A percentile compares a stretch with the other conserved stretches of the same genome.
phyloP scores from a whole-genome alignment of 1,139 yeast species.

The Schwanniomyces etchellsii region DNA sequence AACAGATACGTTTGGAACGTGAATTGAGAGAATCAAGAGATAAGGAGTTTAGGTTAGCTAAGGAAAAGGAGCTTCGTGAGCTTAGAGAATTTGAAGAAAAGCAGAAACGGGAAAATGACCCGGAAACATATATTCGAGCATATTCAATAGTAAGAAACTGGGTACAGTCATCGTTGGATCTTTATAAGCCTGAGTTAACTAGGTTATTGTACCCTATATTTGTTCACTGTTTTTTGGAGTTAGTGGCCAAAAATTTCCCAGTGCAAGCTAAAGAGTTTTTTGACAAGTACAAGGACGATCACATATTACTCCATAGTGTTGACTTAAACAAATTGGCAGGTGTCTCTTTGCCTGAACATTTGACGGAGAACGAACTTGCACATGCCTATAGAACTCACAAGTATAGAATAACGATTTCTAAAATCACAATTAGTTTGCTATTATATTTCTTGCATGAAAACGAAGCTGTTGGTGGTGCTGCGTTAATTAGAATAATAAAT shows the following conservation, averaged over 20 bases:
- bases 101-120: slow-evolving; percentile 45
- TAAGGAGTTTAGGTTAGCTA: slow-evolving; percentile 34
- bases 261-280: slow-evolving; percentile 68
- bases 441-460: slow-evolving; percentile 86
- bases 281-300: slow-evolving; percentile 70
- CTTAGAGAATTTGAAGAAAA: slow-evolving; percentile 35
- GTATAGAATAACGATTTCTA: slow-evolving; percentile 71
- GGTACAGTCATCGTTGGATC: slow-evolving; percentile 88
- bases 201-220: slow-evolving; percentile 85
- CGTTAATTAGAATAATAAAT: slow-evolving; percentile 78
- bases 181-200: slow-evolving; percentile 84
- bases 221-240: slow-evolving; percentile 79
- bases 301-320: slow-evolving; percentile 66
- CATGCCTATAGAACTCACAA: slow-evolving; percentile 67
- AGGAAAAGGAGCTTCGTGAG: slow-evolving; percentile 38
- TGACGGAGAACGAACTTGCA: slow-evolving; percentile 78
- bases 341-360: slow-evolving; percentile 73
- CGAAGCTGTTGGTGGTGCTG: slow-evolving; percentile 88
- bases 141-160: slow-evolving; percentile 77
- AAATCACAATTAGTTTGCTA: slow-evolving; percentile 78
- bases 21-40: slow-evolving; percentile 37
- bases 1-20: slow-evolving; percentile 28
- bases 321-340: slow-evolving; percentile 72
- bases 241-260: slow-evolving; percentile 58
- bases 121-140: slow-evolving; percentile 70